Evolutionary conservation across 2,329 filamentous ascomycete species (phyloP).

Genomic region (Tolypocladium tropicale): DNA sequence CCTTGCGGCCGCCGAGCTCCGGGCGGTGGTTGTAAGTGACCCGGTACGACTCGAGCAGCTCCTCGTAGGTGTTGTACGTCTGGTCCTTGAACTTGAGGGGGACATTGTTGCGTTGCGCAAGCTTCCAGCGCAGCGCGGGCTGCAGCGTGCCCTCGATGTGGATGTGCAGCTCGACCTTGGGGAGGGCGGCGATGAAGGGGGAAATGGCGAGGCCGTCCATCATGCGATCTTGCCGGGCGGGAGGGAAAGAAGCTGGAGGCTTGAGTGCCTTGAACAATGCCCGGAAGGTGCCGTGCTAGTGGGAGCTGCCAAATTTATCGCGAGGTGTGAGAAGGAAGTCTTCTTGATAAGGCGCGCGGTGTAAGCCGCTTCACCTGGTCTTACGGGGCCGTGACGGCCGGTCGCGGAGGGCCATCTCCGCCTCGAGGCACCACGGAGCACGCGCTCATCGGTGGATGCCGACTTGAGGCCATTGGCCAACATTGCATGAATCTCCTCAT

Average conservation of each 20-base stretch:
- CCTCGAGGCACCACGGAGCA: not conserved
- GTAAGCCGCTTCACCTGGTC: not conserved
- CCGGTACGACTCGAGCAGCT: constrained; percentile 52
- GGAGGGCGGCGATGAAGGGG: constrained; percentile 50
- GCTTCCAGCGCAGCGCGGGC: constrained; percentile 55
- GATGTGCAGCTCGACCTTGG: constrained; percentile 73
- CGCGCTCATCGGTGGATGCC: not conserved
- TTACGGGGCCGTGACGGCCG: not conserved
- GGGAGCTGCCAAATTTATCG: too few relatives aligned
- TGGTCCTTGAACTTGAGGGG: constrained; percentile 39
- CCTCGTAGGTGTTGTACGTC: constrained; percentile 44
- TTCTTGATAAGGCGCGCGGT: not conserved
- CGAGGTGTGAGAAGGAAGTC: not conserved
- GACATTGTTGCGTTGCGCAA: constrained; percentile 56
- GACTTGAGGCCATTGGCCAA: not conserved
- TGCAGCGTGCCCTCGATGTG: constrained; percentile 67
- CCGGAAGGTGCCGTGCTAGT: not conserved
- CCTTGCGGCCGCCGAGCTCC: constrained; percentile 23
- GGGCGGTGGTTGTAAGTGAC: constrained; percentile 37
- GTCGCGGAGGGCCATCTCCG: not conserved
- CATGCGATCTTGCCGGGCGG: not conserved
- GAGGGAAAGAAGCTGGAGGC: too few relatives aligned
- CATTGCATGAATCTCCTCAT: not conserved
- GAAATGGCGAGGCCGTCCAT: constrained; percentile 21
- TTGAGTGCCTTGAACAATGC: not conserved